Percentiles rank a stretch among this genome's conserved stretches.
phyloP scores from a whole-genome alignment of 495 filamentous ascomycete species.

The Alectoria sarmentosa region DNA sequence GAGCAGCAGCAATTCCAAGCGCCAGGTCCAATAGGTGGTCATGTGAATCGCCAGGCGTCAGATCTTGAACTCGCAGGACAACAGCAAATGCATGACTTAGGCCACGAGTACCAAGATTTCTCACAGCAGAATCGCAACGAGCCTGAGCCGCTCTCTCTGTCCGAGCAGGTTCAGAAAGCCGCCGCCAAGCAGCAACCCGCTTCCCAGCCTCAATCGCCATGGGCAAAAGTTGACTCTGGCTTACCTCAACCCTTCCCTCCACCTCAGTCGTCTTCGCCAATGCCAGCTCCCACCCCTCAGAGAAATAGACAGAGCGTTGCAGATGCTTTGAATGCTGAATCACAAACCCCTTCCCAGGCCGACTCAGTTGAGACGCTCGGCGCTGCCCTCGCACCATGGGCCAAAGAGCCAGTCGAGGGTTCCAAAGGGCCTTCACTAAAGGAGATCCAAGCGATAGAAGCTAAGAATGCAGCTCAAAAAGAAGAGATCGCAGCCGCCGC shows the following conservation, averaged over 20 bases:
- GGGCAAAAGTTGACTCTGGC: conserved; percentile 52
- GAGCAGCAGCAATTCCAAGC: conserved; percentile 32
- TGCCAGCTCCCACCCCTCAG: conserved; percentile 82
- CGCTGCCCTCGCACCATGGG: conserved; percentile 86
- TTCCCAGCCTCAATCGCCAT: conserved; percentile 48
- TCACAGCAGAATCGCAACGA: conserved; percentile 21
- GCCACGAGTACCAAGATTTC: conserved; percentile 21
- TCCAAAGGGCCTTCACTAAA: conserved; percentile 88
- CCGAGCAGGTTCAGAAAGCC: conserved; percentile 84
- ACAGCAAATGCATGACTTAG: conserved; percentile 26
- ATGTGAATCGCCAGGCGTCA: conserved; percentile 11
- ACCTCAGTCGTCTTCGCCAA: conserved; percentile 63
- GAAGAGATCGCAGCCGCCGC: conserved; percentile 78
- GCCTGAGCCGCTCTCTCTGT: conserved; percentile 53
- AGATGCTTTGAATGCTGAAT: conserved; percentile 64
- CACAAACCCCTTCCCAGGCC: conserved; percentile 69
- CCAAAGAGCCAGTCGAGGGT: conserved; percentile 69
- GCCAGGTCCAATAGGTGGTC: conserved; percentile 8
- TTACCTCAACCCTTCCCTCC: conserved; percentile 76
- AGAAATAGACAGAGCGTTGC: conserved; percentile 76
- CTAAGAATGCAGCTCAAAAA: conserved; percentile 82
- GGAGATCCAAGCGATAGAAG: conserved; percentile 95
- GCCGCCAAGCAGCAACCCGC: conserved; percentile 52
- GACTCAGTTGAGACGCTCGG: conserved; percentile 51
- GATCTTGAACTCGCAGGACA: conserved; percentile 14